Evolutionary conservation across 306 rosid species (phyloP), one percentile per base, ranked within the genome.

Genomic region (Hylodesmum podocarpum): DNA sequence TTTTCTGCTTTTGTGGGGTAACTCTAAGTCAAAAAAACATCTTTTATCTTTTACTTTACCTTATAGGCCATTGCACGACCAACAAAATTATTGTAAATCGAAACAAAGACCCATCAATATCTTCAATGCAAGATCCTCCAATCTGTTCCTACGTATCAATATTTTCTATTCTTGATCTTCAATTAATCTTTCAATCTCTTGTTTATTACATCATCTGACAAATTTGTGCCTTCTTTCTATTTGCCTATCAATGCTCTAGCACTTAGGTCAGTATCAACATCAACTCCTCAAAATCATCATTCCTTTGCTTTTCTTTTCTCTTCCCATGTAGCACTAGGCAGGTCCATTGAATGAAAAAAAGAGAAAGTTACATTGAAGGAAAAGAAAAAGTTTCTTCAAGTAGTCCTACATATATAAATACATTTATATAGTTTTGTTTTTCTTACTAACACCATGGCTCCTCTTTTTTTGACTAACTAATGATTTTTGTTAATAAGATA

Each of bases 101-200:
- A 80, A 46, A 11, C 39, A 62, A 61, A 40, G 78, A 50, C 54
- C 82, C 79, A 54, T 70, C 43, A n/a, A 34, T 44, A 75, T 62
- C 43, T 67, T 39, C 24, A 46, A 22, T 80, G 29, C 39, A 33
- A 29, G 61, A 79, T 43, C 53, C 71, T 51, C 12, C 14, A 28
- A 55, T 40, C 8, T 55, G 9, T 19, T 25, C 54, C 40, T 10
- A 50, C 49, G 43, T 16, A 39, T 31, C 27, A 51, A 34, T 70
- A 68, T 47, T 66, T 72, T 53, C 58, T 25, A 31, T 55, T 66
- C 50, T 73, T 19, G 24, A 16, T 50, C 50, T 34, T 72, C 10
- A 24, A 72, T n/a, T 18, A 7, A 55, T n/a, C 25, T 29, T 72
- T 39, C 73, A 72, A 5, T 59, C 66, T 71, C 78, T 41, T 39